A percentile compares a stretch with the other conserved stretches of the same genome.
These are phyloP conservation scores for Saccharomyces pastorianus DNA, from an alignment of 1,139 yeast genomes.

Conservation along the genomic window DNA sequence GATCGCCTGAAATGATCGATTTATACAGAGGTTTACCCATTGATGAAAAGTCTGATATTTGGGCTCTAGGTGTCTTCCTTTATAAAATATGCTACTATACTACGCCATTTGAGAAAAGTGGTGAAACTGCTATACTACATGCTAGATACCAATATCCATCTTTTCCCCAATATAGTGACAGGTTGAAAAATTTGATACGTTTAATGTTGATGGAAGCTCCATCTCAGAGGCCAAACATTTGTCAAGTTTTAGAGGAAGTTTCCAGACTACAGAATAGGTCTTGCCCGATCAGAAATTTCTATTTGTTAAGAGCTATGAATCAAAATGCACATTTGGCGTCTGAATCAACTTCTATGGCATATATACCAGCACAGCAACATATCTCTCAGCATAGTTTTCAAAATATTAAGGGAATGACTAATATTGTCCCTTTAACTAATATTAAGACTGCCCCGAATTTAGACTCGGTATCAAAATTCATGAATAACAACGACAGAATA, in stretches of 20 bases:
- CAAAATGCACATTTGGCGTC: conserved; percentile 1
- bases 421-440: neutral
- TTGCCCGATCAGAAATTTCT: conserved; percentile 40
- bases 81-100: no score
- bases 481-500: neutral
- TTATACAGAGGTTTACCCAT: no score
- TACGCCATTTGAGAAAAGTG: no score
- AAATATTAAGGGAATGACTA: neutral
- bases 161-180: conserved; percentile 38
- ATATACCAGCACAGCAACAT: neutral
- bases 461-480: neutral
- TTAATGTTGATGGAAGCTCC: conserved; percentile 66
- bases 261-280: conserved; percentile 50
- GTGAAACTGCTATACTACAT: no score
- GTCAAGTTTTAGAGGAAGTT: conserved; percentile 60
- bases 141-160: conserved; percentile 45
- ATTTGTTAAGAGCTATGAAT: conserved; percentile 21
- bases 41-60: no score
- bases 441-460: neutral
- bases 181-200: conserved; percentile 52
- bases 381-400: neutral
- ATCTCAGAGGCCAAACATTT: conserved; percentile 60
- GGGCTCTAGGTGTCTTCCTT: no score
- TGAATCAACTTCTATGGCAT: neutral
- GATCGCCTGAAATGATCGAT: no score